A percentile compares a stretch with the other conserved stretches of the same genome.
phyloP scores from a whole-genome alignment of 2,329 filamentous ascomycete species.

The Aureobasidium leucospermi region DNA sequence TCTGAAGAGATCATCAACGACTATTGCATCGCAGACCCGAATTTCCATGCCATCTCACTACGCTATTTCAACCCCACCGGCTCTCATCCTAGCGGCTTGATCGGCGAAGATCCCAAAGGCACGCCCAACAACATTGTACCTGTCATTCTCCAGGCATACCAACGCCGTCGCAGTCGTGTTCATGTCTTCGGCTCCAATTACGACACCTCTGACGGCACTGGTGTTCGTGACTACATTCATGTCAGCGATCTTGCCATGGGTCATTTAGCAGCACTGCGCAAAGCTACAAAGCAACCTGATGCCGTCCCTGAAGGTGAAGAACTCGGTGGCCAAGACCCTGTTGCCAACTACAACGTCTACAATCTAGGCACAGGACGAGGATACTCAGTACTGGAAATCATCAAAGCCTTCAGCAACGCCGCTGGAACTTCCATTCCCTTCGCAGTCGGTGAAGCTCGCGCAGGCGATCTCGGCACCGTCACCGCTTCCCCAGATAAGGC shows the following conservation, averaged over 20 bases:
- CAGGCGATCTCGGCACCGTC: slow-evolving; percentile 36
- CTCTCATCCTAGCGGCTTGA: slow-evolving; percentile 55
- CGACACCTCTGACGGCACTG: slow-evolving; percentile 58
- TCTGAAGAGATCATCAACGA: slow-evolving; percentile 60
- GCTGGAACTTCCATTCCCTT: slow-evolving; percentile 30
- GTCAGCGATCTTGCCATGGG: slow-evolving; percentile 58
- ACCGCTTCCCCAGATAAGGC: slow-evolving; percentile 33
- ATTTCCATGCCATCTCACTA: slow-evolving; percentile 56
- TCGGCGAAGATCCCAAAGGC: slow-evolving; percentile 57
- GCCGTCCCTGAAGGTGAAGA: background rate
- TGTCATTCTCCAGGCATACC: slow-evolving; percentile 36
- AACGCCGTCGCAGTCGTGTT: slow-evolving; percentile 40
- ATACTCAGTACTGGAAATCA: slow-evolving; percentile 37
- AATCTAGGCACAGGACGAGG: slow-evolving; percentile 38
- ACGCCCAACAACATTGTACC: slow-evolving; percentile 59
- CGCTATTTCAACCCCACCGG: slow-evolving; percentile 64
- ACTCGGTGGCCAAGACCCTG: background rate
- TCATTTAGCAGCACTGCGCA: slow-evolving; percentile 53
- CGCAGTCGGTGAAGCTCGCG: slow-evolving; percentile 30
- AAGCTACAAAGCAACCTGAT: slow-evolving; percentile 24
- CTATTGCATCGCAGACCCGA: slow-evolving; percentile 51
- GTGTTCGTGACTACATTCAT: slow-evolving; percentile 61
- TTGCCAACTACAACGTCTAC: slow-evolving; percentile 22
- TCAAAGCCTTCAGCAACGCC: slow-evolving; percentile 31
- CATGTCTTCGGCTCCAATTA: slow-evolving; percentile 59